Conservation (phyloP, 805 yeast species). For the Metschnikowia kunwiensis region DNA sequence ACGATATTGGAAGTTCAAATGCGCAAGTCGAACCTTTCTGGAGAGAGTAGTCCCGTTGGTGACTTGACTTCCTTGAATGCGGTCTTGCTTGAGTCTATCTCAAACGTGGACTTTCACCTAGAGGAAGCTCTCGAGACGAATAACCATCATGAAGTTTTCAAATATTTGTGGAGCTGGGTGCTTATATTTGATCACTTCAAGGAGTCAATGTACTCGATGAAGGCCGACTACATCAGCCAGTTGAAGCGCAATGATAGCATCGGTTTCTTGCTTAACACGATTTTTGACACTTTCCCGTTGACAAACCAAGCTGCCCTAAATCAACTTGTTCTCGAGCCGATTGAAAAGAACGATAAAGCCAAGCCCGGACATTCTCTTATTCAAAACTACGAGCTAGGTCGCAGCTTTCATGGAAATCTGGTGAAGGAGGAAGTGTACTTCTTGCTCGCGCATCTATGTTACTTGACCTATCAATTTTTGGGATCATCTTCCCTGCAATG, state of each 20-base stretch:
- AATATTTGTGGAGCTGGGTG: constrained; percentile 67
- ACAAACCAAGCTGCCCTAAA: constrained; percentile 22
- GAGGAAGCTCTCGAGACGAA: constrained; percentile 11
- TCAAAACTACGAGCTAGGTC: constrained; percentile 20
- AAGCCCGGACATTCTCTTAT: constrained; percentile 19
- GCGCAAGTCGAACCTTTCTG: constrained; percentile 32
- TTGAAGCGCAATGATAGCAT: constrained; percentile 47
- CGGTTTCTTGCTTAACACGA: constrained; percentile 52
- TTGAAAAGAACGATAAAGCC: constrained; percentile 15
- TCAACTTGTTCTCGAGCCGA: constrained; percentile 17
- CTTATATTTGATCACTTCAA: constrained; percentile 59
- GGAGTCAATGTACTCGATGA: constrained; percentile 60
- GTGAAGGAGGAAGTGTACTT: constrained; percentile 34
- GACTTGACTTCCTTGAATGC: constrained; percentile 31
- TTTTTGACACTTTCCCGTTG: constrained; percentile 53
- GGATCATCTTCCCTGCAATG: constrained; percentile 63
- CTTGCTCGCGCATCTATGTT: constrained; percentile 50
- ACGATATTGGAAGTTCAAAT: constrained; percentile 61
- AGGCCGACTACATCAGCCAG: constrained; percentile 58
- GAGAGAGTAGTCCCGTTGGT: neutral
- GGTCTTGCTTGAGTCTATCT: constrained; percentile 34
- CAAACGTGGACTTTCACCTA: constrained; percentile 27
- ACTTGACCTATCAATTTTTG: constrained; percentile 44
- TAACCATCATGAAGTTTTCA: constrained; percentile 22
- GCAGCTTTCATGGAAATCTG: constrained; percentile 22